Conservation (phyloP, 164 flowering plant species). For the Stephania yunnanensis region DNA sequence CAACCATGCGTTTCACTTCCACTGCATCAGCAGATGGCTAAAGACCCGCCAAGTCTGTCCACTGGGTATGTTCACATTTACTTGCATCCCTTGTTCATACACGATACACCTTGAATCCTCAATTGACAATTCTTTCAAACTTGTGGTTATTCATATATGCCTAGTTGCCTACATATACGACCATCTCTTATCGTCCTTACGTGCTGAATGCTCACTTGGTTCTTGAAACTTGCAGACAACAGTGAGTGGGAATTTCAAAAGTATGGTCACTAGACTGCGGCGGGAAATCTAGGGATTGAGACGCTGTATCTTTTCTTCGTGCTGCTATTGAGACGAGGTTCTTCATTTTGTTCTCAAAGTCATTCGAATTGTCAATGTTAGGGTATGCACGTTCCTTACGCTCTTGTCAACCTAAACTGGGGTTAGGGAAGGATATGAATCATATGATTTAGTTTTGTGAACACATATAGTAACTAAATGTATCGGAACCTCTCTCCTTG, state of each 20-base stretch:
- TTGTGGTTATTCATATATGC: not conserved
- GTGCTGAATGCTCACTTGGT: not conserved
- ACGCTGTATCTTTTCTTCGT: not conserved
- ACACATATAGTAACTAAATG: too few species aligned
- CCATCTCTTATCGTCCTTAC: not conserved
- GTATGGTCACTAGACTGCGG: constrained; percentile 32
- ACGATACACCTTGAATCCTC: too few species aligned
- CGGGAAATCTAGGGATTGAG: not conserved
- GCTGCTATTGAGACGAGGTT: too few species aligned
- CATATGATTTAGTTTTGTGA: too few species aligned
- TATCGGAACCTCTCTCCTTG: too few species aligned
- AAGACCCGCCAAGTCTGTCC: constrained; percentile 51
- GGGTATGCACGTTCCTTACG: too few species aligned
- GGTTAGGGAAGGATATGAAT: too few species aligned
- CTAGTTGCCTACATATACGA: not conserved
- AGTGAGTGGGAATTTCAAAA: constrained; percentile 53
- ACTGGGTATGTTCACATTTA: constrained; percentile 24
- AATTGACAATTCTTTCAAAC: too few species aligned
- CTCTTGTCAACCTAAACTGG: too few species aligned
- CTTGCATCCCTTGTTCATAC: not conserved
- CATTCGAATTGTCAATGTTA: too few species aligned
- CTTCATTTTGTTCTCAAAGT: too few species aligned
- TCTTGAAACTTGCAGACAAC: constrained; percentile 28
- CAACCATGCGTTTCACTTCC: constrained; percentile 49
- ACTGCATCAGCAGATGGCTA: constrained; percentile 49